Evolutionary conservation across 768 basidiomycete species (phyloP).

Genomic region (Rhizopogon salebrosus): DNA sequence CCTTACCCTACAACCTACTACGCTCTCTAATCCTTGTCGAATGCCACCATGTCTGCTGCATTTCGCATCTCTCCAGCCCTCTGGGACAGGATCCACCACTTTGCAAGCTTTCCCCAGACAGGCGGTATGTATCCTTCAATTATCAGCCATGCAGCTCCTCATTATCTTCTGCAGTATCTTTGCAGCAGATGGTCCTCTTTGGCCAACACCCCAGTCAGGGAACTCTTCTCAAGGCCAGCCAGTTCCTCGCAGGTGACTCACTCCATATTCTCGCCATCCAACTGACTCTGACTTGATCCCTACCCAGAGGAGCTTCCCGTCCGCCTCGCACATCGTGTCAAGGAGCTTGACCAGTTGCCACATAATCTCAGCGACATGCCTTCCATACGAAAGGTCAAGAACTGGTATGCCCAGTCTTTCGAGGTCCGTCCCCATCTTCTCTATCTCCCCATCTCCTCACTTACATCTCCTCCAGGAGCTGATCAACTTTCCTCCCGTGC

Average conservation of each 20-base stretch:
- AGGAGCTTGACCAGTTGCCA: constrained; percentile 91
- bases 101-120: constrained; percentile 89
- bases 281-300: not conserved
- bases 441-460: constrained; percentile 5
- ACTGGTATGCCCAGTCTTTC: constrained; percentile 99
- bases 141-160: not conserved
- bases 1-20: too few relatives aligned
- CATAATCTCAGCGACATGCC: constrained; percentile 89
- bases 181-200: constrained; percentile 97
- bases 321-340: constrained; percentile 90
- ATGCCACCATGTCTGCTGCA: constrained; percentile 30
- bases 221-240: constrained; percentile 86
- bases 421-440: constrained; percentile 53
- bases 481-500: constrained; percentile 77
- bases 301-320: constrained; percentile 93
- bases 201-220: constrained; percentile 95
- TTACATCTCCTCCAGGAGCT: constrained; percentile 59
- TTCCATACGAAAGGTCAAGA: constrained; percentile 89
- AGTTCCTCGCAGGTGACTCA: constrained; percentile 74
- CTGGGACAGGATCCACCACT: constrained; percentile 91
- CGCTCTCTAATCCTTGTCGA: not conserved
- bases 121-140: constrained; percentile 50
- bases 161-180: constrained; percentile 55
- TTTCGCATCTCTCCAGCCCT: constrained; percentile 75
- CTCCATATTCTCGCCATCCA: not conserved